A percentile compares a stretch with the other conserved stretches of the same genome.
phyloP scores from a whole-genome alignment of 179 eudicot genomes.

The Spergularia azorica region DNA sequence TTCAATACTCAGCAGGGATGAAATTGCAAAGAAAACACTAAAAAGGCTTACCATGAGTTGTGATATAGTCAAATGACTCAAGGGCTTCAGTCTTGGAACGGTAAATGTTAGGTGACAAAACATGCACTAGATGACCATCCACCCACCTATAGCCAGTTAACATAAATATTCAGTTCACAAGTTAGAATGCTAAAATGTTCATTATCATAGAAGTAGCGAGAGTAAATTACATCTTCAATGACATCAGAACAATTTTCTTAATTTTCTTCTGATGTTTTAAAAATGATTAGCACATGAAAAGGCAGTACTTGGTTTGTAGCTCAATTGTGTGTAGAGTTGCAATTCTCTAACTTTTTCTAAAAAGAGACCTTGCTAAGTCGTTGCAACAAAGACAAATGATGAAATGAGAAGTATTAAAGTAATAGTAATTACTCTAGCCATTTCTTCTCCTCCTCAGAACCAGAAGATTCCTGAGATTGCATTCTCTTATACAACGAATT shows the following conservation, averaged over 20 bases:
- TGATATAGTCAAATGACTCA: conserved; percentile 90
- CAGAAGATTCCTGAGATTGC: conserved; percentile 40
- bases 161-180: conserved; percentile 17
- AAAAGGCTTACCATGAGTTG: conserved; percentile 66
- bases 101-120: conserved; percentile 92
- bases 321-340: background rate
- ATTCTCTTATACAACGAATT: conserved; percentile 52
- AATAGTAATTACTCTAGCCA: conserved; percentile 68
- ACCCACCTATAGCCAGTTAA: conserved; percentile 71
- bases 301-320: background rate
- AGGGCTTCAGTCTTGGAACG: conserved; percentile 82
- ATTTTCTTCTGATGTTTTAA: background rate
- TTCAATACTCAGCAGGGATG: background rate
- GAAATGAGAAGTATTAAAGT: background rate
- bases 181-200: background rate
- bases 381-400: background rate
- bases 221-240: background rate
- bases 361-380: background rate
- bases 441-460: conserved; percentile 67
- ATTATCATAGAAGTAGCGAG: background rate
- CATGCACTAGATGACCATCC: conserved; percentile 89
- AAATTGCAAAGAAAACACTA: background rate
- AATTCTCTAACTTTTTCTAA: background rate
- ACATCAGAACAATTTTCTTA: background rate
- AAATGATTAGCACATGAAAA: background rate